Base-by-base conservation (phyloP, 2,329 filamentous ascomycete species). In the Hypoxylon sp. region DNA sequence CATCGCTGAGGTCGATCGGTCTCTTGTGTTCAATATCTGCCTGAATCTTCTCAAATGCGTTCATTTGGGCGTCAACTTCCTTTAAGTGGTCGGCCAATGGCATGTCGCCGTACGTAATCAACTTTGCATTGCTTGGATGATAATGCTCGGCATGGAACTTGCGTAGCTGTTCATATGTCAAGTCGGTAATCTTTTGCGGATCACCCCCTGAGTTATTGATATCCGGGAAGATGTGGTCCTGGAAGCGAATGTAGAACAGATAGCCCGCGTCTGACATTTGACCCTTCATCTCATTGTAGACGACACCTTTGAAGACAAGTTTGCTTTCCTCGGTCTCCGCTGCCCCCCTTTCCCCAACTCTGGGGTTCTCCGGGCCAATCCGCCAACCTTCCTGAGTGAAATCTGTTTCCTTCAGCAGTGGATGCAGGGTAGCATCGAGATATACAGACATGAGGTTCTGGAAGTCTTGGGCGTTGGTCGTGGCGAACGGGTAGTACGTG, bases 241-340 rank as follows among this genome's bases (percentile, higher is more conserved):
- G 94, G 81, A 97, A 99, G 58, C 92, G 88, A 73, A 98, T 97
- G 80, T 98, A 98, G 83, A 93, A 99, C 0, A 98, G 84, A 76
- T 99, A 99, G 72, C 94, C 94, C 5, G 95, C 94, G 79, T 99
- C 96, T 1, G 96, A 98, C 91, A 98, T 97, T 78, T 98, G 94
- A 0, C 96, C 96, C 82, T 99, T 99, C 96, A 99, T 99, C 83
- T 99, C 96, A 76, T 99, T 99, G 83, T 98, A 98, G 0, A 98
- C 95, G 1, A 98, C 96, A 26, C 95, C 95, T 83, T 98, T 98
- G 86, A 98, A 98, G 0, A 97, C 93, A 44, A 97, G 82, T 70
- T 89, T 89, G 78, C 90, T 88, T 77, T 90, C 87, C 62, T 90
- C 86, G 75, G 78, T 83, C 68, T 80, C 85, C 67, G 70, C 82